These are phyloP conservation scores for Sedum album DNA, from an alignment of 164 flowering plant species.

Conservation along the genomic window DNA sequence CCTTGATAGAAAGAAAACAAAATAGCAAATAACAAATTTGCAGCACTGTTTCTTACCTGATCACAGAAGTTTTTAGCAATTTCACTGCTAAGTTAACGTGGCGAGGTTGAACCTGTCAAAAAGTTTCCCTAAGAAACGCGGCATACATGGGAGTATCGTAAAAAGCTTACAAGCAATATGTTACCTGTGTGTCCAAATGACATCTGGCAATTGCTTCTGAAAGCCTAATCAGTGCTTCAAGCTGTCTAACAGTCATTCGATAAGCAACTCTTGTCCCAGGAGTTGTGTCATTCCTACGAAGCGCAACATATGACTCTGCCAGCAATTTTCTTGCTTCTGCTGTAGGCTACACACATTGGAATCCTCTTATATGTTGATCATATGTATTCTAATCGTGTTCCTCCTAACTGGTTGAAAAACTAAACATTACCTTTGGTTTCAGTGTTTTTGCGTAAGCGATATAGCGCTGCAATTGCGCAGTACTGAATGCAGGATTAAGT, in stretches of 20 bases:
- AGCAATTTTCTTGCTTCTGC: slow-evolving; percentile 70
- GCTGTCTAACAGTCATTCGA: slow-evolving; percentile 97
- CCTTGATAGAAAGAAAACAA: too few species aligned
- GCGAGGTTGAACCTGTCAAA: slow-evolving; percentile 50
- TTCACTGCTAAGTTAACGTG: slow-evolving; percentile 72
- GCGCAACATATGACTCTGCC: slow-evolving; percentile 95
- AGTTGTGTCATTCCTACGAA: slow-evolving; percentile 84
- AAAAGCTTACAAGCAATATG: neutral
- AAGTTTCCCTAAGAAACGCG: neutral
- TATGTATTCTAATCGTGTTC: neutral
- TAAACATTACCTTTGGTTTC: slow-evolving; percentile 63
- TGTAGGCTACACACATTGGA: slow-evolving; percentile 40
- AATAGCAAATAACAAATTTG: neutral
- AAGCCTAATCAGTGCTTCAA: slow-evolving; percentile 84
- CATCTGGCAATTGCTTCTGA: slow-evolving; percentile 90
- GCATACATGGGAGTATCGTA: neutral
- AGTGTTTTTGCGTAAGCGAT: slow-evolving; percentile 85
- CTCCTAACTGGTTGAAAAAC: neutral
- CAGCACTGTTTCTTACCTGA: slow-evolving; percentile 41
- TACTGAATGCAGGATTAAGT: slow-evolving; percentile 68
- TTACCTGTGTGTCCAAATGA: slow-evolving; percentile 68
- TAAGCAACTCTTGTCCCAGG: slow-evolving; percentile 95
- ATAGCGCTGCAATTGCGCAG: slow-evolving; percentile 81
- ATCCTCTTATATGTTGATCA: slow-evolving; percentile 4
- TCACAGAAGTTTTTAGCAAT: slow-evolving; percentile 80